Base-by-base conservation (phyloP, 2,329 filamentous ascomycete genomes). In the Celoporthe dispersa region DNA sequence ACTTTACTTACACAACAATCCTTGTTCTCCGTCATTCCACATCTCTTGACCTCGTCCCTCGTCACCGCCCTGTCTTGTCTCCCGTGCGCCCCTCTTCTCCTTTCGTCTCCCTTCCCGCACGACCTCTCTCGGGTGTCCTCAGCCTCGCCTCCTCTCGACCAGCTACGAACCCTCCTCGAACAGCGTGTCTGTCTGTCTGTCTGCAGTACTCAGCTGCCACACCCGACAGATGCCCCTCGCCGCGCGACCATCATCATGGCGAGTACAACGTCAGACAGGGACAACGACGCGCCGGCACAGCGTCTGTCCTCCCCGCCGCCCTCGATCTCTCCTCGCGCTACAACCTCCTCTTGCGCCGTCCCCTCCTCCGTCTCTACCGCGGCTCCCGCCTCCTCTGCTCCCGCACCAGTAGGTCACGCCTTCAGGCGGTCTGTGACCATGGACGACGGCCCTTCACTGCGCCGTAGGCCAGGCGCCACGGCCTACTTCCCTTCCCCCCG, bases 371-470 rank as follows among this genome's bases (percentile, higher is more conserved):
- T 4, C 31, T 63, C 37, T 41, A 63, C 48, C 37, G 19, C 61
- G 7, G 35, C 62, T 16, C 55, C 69, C 44, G 61, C 31, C 60
- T 60, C 59, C n/a, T 55, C 57, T n/a, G 37, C 59, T 14, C 7
- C 68, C 70, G 75, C 73, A 59, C 76, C 76, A 12, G 70, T 79
- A 41, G 80, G 81, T 55, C 79, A 82, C 73, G 77, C 77, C 60
- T 70, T 84, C 60, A 83, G 83, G 69, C 81, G 84, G 68, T 75
- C 81, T 67, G 79, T 78, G 65, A 83, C 81, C 39, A 75, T 82
- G 64, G 81, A 82, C 69, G 80, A 83, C 41, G 69, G 73, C 35
- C 68, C 71, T 9, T 39, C 68, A 8, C 48, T 68, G 25, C 77
- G 77, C n/a, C 76, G 73, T 55, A 74, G 75, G 55, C 44, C 72